Conservation (phyloP, 257 asterid genomes). For the Linaria vulgaris region DNA sequence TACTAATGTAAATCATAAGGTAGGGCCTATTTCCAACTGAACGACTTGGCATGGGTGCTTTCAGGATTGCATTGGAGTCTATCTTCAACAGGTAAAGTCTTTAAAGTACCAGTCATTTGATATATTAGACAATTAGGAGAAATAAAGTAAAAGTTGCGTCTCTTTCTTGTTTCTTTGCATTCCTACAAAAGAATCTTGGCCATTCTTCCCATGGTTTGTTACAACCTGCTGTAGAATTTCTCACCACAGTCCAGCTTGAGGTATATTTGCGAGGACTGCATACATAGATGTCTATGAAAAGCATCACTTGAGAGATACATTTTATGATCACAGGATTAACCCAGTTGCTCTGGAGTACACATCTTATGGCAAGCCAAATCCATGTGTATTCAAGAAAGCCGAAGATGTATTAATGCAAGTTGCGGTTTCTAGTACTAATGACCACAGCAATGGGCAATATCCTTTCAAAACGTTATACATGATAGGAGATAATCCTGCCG, state of each 20-base stretch:
- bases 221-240: neutral
- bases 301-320: conserved; percentile 19
- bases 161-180: neutral
- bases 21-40: conserved; percentile 90
- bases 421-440: conserved; percentile 31
- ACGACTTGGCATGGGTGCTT: conserved; percentile 98
- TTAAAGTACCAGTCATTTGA: conserved; percentile 1
- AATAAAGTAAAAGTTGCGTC: conserved; percentile 1
- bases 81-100: conserved; percentile 73
- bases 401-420: conserved; percentile 62
- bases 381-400: conserved; percentile 70
- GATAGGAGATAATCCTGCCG: conserved; percentile 88
- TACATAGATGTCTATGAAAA: neutral
- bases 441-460: conserved; percentile 21
- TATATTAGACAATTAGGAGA: neutral
- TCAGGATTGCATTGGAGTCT: conserved; percentile 89
- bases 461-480: conserved; percentile 68
- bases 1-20: conserved; percentile 39
- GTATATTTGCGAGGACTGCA: neutral
- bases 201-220: neutral
- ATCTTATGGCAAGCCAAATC: conserved; percentile 85
- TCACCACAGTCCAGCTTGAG: neutral
- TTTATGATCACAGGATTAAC: conserved; percentile 53
- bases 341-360: conserved; percentile 61
- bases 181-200: neutral